Evolutionary conservation across 768 basidiomycete genomes (phyloP), one percentile per base, ranked within the genome.

Genomic region (Auricularia cornea): DNA sequence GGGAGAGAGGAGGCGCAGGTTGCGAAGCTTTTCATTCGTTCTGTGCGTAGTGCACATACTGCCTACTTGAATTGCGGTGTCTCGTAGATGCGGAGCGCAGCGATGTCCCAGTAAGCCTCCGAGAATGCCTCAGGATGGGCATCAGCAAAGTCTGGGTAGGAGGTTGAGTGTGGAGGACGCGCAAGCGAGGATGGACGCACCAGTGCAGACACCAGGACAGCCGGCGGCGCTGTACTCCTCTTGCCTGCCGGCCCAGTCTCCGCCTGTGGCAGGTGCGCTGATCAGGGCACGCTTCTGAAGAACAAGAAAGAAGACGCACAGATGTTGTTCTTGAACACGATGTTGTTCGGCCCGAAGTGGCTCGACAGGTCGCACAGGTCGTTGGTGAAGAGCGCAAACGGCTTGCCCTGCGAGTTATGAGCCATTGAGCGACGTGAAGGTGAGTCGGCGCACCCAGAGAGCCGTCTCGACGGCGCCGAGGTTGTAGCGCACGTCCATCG

Each of bases 301-400:
- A 32, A 59, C 63, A 63, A 31, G 57, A 3, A 33, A 6, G 62
- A 48, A 11, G 5, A 73, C 84, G 68, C 66, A 87, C 88, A 88
- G 69, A 89, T 83, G 2, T 86, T 84, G 63, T 88, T 77, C 67
- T 90, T 84, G 67, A 90, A 85, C 65, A 89, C 76, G 62, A 89
- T 88, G 65, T 83, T 84, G 68, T 88, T 81, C 1, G 77, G 65
- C 11, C 79, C 74, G 67, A 90, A 84, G 63, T 84, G 74, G 59
- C 77, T 73, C 57, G 75, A 65, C 54, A 92, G 78, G 64, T 86
- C 74, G 69, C 89, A 92, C 59, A 76, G 72, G 2, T 75, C 62
- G 59, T 70, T 80, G 67, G 76, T 79, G 11, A 87, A 87, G 74
- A 88, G 90, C 26, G 87, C 89, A 1, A 72, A 68, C 3, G 88